These are phyloP conservation scores for Apiospora koreana DNA, from an alignment of 2,329 filamentous ascomycete genomes.

Conservation along the genomic window DNA sequence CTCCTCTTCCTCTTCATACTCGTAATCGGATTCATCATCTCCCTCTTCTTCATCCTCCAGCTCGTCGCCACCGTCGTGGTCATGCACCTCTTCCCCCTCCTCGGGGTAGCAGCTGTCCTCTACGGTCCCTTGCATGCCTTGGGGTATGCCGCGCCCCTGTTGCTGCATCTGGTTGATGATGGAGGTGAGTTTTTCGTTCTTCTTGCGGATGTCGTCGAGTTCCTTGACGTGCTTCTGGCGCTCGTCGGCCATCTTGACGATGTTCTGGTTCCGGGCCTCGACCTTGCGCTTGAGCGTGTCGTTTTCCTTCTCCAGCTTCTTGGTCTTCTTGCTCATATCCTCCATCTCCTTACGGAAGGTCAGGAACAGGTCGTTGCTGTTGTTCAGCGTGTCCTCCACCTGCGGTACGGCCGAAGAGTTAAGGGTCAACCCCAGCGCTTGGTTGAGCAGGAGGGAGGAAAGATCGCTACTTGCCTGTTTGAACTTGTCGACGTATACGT, in stretches of 20 bases:
- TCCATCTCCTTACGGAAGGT: conserved; percentile 99
- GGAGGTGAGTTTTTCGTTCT: conserved; percentile 88
- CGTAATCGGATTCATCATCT: conserved; percentile 63
- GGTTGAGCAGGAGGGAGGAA: conserved; percentile 26
- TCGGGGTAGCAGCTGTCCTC: conserved; percentile 61
- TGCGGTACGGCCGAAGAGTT: conserved; percentile 42
- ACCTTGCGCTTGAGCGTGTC: conserved; percentile 88
- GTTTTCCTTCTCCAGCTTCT: conserved; percentile 95
- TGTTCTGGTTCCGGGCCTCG: conserved; percentile 90
- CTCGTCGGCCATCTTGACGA: conserved; percentile 96
- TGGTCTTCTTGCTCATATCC: conserved; percentile 99
- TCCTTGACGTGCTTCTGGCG: conserved; percentile 74
- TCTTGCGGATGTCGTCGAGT: conserved; percentile 77
- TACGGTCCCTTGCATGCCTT: conserved; percentile 62
- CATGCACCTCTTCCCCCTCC: conserved; percentile 58
- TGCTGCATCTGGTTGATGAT: conserved; percentile 97
- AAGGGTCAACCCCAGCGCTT: conserved; percentile 19
- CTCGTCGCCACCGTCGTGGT: conserved; percentile 56
- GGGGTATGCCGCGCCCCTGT: conserved; percentile 77
- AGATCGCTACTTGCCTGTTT: conserved; percentile 76
- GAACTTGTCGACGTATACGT: conserved; percentile 99
- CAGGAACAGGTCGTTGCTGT: conserved; percentile 95
- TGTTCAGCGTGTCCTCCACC: conserved; percentile 98
- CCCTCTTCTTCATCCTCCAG: conserved; percentile 65
- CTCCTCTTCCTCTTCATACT: conserved; percentile 67